Conservation (phyloP, 176 grass and related monocot genomes). For the Hsuehochloa calcarea region DNA sequence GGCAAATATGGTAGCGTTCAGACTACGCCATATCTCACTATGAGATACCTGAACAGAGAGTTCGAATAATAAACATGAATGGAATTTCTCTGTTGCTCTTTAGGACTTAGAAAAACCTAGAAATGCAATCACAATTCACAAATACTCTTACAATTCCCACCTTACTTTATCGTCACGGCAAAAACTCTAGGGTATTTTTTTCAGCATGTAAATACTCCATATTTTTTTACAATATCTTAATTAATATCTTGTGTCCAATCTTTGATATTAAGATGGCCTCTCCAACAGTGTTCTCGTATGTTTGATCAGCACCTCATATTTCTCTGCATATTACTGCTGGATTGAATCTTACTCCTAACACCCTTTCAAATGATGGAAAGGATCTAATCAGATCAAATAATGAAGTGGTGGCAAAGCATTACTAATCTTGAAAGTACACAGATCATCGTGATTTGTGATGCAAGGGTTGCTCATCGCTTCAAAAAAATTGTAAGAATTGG, state of each 20-base stretch:
- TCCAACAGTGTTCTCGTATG: neutral
- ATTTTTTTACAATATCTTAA: neutral
- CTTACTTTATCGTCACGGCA: neutral
- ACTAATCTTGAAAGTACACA: neutral
- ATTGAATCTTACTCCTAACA: neutral
- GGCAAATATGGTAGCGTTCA: conserved; percentile 89
- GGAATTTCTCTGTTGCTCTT: neutral
- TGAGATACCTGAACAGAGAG: conserved; percentile 56
- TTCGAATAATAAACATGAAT: neutral
- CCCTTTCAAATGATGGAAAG: neutral
- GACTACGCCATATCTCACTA: conserved; percentile 71
- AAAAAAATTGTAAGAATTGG: neutral
- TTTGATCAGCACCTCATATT: neutral
- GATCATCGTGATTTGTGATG: neutral
- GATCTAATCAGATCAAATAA: neutral
- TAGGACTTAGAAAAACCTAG: neutral
- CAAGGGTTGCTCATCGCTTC: neutral
- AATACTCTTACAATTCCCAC: neutral
- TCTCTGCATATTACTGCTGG: neutral
- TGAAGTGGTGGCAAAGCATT: neutral
- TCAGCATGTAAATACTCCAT: conserved; percentile 12
- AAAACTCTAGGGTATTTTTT: neutral
- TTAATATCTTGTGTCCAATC: neutral
- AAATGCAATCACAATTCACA: neutral
- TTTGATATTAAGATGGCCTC: neutral